These are phyloP conservation scores for Monosporascus ibericus DNA, from an alignment of 2,329 filamentous ascomycete genomes.

Conservation along the genomic window DNA sequence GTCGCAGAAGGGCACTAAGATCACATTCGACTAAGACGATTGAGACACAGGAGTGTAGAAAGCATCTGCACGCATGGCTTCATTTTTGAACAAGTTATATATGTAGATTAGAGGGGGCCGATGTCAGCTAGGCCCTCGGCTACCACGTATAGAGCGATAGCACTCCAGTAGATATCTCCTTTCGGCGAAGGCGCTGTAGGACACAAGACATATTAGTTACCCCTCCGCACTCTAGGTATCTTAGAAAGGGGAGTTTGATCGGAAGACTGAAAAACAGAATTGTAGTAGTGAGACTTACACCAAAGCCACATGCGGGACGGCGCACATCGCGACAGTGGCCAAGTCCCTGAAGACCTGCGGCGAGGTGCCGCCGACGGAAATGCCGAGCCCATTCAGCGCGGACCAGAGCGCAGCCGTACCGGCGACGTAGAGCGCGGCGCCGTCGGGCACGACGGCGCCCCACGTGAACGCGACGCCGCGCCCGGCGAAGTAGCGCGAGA, in stretches of 20 bases:
- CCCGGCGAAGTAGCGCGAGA: conserved; percentile 54
- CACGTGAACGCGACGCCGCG: conserved; percentile 37
- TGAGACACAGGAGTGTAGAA: no score
- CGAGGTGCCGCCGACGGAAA: conserved; percentile 24
- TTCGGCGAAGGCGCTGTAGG: conserved; percentile 46
- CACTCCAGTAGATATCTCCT: conserved; percentile 46
- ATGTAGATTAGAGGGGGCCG: neutral
- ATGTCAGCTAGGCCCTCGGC: conserved; percentile 8
- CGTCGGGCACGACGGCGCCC: conserved; percentile 36
- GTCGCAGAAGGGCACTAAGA: conserved; percentile 82
- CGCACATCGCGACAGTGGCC: conserved; percentile 42
- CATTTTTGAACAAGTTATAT: neutral
- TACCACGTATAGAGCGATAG: conserved; percentile 37
- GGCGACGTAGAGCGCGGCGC: conserved; percentile 35
- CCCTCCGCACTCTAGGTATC: neutral
- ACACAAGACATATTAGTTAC: conserved; percentile 7
- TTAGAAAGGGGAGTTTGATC: no score
- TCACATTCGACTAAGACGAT: conserved; percentile 64
- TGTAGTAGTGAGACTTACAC: conserved; percentile 45
- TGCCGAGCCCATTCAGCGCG: conserved; percentile 18
- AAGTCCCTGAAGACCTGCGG: conserved; percentile 32
- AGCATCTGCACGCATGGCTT: no score
- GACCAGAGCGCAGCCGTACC: conserved; percentile 37
- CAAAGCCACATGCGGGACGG: conserved; percentile 44
- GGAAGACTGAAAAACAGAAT: no score